Percentiles rank a stretch among this genome's conserved stretches.
These are phyloP conservation scores for Claviceps sorghi DNA, from an alignment of 2,329 filamentous ascomycete species.

Conservation along the genomic window DNA sequence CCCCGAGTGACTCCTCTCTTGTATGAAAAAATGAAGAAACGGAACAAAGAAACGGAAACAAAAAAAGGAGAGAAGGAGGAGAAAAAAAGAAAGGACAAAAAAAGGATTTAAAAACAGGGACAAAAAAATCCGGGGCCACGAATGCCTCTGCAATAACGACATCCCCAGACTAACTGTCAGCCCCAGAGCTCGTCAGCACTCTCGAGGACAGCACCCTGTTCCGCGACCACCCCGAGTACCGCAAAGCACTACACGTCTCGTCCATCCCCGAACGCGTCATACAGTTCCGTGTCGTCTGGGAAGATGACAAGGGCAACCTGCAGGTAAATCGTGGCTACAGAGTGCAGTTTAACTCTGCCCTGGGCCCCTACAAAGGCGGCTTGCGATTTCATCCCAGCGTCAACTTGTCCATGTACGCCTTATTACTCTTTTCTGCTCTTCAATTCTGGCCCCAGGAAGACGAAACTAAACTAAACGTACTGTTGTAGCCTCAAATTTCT, in stretches of 20 bases:
- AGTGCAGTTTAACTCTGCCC: conserved; percentile 95
- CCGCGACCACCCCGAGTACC: conserved; percentile 87
- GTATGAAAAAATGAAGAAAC: no score
- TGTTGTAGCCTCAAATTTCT: conserved; percentile 70
- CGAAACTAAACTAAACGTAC: background rate
- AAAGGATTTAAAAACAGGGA: no score
- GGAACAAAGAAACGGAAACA: background rate
- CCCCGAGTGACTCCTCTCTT: no score
- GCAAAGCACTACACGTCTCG: conserved; percentile 73
- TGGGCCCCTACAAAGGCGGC: conserved; percentile 96
- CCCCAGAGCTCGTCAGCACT: conserved; percentile 83
- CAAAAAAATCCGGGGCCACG: no score
- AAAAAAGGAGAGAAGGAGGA: background rate
- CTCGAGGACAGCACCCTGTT: conserved; percentile 91
- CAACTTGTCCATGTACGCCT: conserved; percentile 51
- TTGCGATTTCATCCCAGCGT: conserved; percentile 87
- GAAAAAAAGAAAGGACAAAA: no score
- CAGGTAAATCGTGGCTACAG: conserved; percentile 92
- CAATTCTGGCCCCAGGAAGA: background rate
- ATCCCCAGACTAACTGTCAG: no score
- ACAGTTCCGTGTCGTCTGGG: conserved; percentile 96
- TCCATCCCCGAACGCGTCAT: conserved; percentile 89
- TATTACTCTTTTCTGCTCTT: background rate
- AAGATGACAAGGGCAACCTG: conserved; percentile 77
- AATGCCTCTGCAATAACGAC: no score